These are phyloP conservation scores for Glycyrrhiza uralensis DNA, from an alignment of 306 rosid species.

Conservation along the genomic window DNA sequence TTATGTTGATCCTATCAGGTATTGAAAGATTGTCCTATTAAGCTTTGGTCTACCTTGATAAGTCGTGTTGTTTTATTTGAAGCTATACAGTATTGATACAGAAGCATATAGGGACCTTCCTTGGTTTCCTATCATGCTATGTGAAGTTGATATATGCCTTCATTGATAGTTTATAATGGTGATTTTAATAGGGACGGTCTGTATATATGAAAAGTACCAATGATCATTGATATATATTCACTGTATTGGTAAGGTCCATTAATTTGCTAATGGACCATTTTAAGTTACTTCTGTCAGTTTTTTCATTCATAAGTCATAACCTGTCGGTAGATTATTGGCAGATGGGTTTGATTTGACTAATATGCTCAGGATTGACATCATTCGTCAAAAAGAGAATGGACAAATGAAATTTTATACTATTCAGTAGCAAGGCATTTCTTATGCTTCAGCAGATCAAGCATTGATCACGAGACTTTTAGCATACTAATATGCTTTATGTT, in stretches of 20 bases:
- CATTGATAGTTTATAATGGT: slow-evolving; percentile 4
- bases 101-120: too few species aligned
- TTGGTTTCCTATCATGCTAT: neutral
- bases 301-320: neutral
- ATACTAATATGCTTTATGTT: too few species aligned
- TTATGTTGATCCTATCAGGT: neutral
- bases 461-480: too few species aligned
- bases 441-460: neutral
- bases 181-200: neutral
- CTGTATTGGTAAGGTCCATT: neutral
- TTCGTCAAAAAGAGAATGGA: neutral
- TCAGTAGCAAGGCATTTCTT: neutral
- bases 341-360: neutral
- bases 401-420: neutral
- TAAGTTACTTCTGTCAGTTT: neutral
- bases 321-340: neutral
- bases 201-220: neutral
- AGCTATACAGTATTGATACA: neutral
- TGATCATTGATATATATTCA: too few species aligned
- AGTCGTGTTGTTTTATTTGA: neutral
- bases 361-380: neutral
- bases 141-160: neutral
- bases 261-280: neutral
- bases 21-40: neutral
- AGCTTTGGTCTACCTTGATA: neutral